These are phyloP conservation scores for Epichloe uncinata DNA, from an alignment of 2,329 filamentous ascomycete genomes.

Conservation along the genomic window DNA sequence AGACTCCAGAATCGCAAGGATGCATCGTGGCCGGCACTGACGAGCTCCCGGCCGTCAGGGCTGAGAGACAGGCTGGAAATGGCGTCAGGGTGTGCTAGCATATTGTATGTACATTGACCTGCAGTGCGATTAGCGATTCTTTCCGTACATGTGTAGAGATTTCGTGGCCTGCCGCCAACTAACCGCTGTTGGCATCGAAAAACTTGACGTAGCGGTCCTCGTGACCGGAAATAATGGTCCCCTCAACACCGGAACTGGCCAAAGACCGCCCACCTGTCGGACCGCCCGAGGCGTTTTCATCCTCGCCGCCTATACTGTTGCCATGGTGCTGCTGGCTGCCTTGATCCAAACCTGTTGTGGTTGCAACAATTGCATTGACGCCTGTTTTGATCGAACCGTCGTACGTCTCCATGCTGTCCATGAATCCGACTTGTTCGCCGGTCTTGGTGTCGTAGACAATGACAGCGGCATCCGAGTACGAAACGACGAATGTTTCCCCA, in stretches of 20 bases:
- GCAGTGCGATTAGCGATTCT: neutral
- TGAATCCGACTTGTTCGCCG: constrained; percentile 80
- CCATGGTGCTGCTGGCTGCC: constrained; percentile 39
- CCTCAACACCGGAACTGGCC: constrained; percentile 71
- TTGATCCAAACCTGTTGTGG: constrained; percentile 70
- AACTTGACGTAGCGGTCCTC: constrained; percentile 94
- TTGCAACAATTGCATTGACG: constrained; percentile 85
- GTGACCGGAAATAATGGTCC: constrained; percentile 89
- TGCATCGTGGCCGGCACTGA: constrained; percentile 91
- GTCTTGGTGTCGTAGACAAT: constrained; percentile 86
- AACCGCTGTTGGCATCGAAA: constrained; percentile 98
- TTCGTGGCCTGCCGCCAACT: constrained; percentile 24
- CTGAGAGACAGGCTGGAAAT: constrained; percentile 87
- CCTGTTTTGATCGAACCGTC: constrained; percentile 67
- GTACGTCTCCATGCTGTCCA: constrained; percentile 91
- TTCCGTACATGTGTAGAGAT: neutral
- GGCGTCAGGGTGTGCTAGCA: constrained; percentile 89
- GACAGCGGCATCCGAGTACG: constrained; percentile 80
- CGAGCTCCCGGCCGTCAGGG: constrained; percentile 84
- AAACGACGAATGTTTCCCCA: constrained; percentile 84
- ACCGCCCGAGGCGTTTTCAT: constrained; percentile 52
- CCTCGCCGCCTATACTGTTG: constrained; percentile 54
- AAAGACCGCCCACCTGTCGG: constrained; percentile 57
- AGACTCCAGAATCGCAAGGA: constrained; percentile 94
- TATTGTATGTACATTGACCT: constrained; percentile 99